These are phyloP conservation scores for Fusarium equiseti DNA, from an alignment of 2,329 filamentous ascomycete species.

Conservation along the genomic window DNA sequence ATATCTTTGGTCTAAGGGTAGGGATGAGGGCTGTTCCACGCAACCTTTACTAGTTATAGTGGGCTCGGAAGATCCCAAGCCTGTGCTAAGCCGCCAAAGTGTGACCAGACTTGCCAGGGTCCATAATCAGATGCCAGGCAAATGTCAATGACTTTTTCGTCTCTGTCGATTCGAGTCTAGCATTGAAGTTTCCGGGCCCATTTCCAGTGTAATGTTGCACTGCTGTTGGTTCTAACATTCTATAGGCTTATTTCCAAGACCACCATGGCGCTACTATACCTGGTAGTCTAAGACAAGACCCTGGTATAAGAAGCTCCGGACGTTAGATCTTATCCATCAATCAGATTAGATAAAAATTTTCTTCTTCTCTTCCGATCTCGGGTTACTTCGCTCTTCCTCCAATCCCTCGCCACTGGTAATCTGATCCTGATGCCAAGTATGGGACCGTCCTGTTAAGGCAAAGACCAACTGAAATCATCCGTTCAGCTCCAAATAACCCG, in stretches of 20 bases:
- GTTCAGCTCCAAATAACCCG: slow-evolving; percentile 7
- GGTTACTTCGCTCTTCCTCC: slow-evolving; percentile 15
- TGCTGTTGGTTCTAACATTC: background rate
- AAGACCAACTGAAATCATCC: slow-evolving; percentile 21
- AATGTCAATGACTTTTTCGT: slow-evolving; percentile 4
- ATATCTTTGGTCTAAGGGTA: background rate
- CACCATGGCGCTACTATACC: background rate
- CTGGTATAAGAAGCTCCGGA: slow-evolving; percentile 7
- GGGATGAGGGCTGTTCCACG: slow-evolving; percentile 2
- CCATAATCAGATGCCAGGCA: background rate
- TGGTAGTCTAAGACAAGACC: background rate
- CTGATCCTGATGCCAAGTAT: slow-evolving; percentile 21
- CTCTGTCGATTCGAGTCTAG: background rate
- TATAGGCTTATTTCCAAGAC: background rate
- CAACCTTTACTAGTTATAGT: slow-evolving; percentile 11
- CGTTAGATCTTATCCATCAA: slow-evolving; percentile 41
- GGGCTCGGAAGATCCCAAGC: slow-evolving; percentile 27
- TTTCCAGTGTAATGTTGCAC: background rate
- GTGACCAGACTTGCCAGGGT: slow-evolving; percentile 14
- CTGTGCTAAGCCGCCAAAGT: slow-evolving; percentile 23
- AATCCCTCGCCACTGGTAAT: slow-evolving; percentile 34
- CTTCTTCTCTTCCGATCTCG: slow-evolving; percentile 37
- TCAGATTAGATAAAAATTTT: slow-evolving; percentile 43
- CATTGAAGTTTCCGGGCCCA: background rate
- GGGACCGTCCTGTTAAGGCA: slow-evolving; percentile 22